Evolutionary conservation across 1,284 basidiomycete species (phyloP).

Genomic region (Veloboletus limbatus): DNA sequence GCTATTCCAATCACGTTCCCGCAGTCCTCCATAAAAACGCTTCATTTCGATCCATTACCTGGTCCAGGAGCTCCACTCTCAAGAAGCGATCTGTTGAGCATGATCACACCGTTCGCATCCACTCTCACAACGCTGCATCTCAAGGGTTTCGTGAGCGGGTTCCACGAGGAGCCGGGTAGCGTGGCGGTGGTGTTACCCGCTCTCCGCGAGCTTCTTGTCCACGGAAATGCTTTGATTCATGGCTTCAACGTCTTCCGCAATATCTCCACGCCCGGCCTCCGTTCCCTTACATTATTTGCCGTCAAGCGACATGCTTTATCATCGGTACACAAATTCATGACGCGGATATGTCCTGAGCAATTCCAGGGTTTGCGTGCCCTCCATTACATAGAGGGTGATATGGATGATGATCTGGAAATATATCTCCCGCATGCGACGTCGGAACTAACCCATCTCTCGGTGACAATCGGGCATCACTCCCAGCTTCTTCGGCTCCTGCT

Average conservation of each 20-base stretch:
- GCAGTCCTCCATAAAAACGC: conserved; percentile 20
- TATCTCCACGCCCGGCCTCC: conserved; percentile 33
- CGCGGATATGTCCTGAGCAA: conserved; percentile 34
- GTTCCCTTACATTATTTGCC: conserved; percentile 24
- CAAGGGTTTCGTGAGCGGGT: conserved; percentile 32
- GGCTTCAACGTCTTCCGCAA: conserved; percentile 36
- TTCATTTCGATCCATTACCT: conserved; percentile 33
- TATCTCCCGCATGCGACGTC: conserved; percentile 32
- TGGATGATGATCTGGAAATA: conserved; percentile 36
- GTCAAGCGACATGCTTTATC: conserved; percentile 31
- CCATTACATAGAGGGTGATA: conserved; percentile 36
- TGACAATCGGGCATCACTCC: conserved; percentile 33
- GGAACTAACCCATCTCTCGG: conserved; percentile 32
- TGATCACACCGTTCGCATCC: conserved; percentile 28
- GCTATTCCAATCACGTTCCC: conserved; percentile 35
- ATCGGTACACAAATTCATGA: conserved; percentile 37
- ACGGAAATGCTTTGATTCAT: conserved; percentile 33
- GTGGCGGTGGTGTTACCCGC: conserved; percentile 31
- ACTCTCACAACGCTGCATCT: conserved; percentile 34
- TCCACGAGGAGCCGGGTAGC: conserved; percentile 35
- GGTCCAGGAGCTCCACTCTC: conserved; percentile 29
- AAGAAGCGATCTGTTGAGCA: conserved; percentile 28
- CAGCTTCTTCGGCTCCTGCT: conserved; percentile 34
- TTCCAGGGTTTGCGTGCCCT: conserved; percentile 31
- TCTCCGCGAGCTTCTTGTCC: conserved; percentile 29